A percentile compares a stretch with the other conserved stretches of the same genome.
Evolutionary conservation across 2,329 filamentous ascomycete genomes (phyloP).

Genomic region (Diplodia intermedia): DNA sequence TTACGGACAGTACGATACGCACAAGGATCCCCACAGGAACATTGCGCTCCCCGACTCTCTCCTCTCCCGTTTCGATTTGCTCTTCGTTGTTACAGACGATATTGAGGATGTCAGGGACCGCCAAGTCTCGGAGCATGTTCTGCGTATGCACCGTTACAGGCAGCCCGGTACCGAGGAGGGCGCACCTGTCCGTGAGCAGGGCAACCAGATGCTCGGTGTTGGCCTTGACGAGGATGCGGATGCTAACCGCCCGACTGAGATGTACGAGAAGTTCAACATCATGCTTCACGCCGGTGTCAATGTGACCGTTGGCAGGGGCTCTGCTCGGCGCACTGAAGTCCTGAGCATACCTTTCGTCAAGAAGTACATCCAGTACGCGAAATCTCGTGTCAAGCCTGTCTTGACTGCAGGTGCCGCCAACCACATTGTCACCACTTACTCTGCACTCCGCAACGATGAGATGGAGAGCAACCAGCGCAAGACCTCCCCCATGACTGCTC

Average conservation of each 20-base stretch:
- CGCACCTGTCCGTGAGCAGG: slow-evolving; percentile 88
- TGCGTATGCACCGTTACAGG: slow-evolving; percentile 96
- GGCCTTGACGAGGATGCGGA: slow-evolving; percentile 79
- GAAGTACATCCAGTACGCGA: slow-evolving; percentile 99
- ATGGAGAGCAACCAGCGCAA: slow-evolving; percentile 92
- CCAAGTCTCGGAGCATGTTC: slow-evolving; percentile 91
- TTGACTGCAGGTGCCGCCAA: slow-evolving; percentile 91
- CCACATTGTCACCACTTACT: slow-evolving; percentile 89
- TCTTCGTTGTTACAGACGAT: slow-evolving; percentile 97
- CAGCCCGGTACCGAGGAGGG: slow-evolving; percentile 93
- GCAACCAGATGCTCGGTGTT: slow-evolving; percentile 83
- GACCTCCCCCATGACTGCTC: slow-evolving; percentile 93
- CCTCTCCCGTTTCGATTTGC: slow-evolving; percentile 95
- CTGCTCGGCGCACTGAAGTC: slow-evolving; percentile 81
- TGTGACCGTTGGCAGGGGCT: slow-evolving; percentile 73
- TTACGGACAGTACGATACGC: slow-evolving; percentile 96
- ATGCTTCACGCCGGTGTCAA: slow-evolving; percentile 95
- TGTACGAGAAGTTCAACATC: slow-evolving; percentile 94
- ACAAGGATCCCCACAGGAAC: slow-evolving; percentile 98
- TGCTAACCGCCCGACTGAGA: slow-evolving; percentile 79
- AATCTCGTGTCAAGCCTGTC: slow-evolving; percentile 86
- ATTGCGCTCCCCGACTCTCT: slow-evolving; percentile 96
- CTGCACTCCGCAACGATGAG: slow-evolving; percentile 92
- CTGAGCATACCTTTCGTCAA: slow-evolving; percentile 98
- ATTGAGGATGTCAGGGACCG: slow-evolving; percentile 94